A percentile compares a stretch with the other conserved stretches of the same genome.
These are phyloP conservation scores for Quercus tomentella DNA, from an alignment of 331 rosid species.

Conservation along the genomic window DNA sequence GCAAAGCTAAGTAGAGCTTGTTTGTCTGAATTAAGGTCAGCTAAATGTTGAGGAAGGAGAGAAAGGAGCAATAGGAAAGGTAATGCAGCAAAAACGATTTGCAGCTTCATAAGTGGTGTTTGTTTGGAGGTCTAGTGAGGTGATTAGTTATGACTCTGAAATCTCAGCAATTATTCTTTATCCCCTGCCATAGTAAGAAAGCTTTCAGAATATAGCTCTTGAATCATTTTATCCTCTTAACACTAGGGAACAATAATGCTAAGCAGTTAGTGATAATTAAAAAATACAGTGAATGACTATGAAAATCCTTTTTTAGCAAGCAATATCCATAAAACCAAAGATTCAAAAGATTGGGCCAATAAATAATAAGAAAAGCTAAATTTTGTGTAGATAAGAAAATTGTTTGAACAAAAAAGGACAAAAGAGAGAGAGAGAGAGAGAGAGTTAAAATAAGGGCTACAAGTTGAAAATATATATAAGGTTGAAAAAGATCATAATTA, in stretches of 20 bases:
- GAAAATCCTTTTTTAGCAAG: not conserved
- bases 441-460: too few relatives aligned
- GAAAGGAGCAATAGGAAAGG: constrained; percentile 33
- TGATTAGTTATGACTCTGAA: constrained; percentile 7
- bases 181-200: constrained; percentile 41
- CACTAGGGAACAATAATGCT: not conserved
- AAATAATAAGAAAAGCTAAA: too few relatives aligned
- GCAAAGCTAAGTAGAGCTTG: constrained; percentile 78
- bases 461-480: too few relatives aligned
- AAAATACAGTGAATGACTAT: not conserved
- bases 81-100: constrained; percentile 14
- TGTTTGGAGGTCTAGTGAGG: constrained; percentile 17
- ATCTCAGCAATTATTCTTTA: constrained; percentile 34
- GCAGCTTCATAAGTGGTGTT: constrained; percentile 48
- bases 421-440: too few relatives aligned
- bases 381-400: too few relatives aligned
- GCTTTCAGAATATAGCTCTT: constrained; percentile 16
- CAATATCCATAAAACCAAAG: not conserved
- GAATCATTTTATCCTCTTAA: constrained; percentile 3
- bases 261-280: not conserved
- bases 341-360: not conserved
- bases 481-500: too few relatives aligned
- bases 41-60: constrained; percentile 23
- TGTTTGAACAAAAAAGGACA: too few relatives aligned
- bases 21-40: constrained; percentile 69